phyloP scores from a whole-genome alignment of 345 rosid species.

The Euphorbia pulcherrima region DNA sequence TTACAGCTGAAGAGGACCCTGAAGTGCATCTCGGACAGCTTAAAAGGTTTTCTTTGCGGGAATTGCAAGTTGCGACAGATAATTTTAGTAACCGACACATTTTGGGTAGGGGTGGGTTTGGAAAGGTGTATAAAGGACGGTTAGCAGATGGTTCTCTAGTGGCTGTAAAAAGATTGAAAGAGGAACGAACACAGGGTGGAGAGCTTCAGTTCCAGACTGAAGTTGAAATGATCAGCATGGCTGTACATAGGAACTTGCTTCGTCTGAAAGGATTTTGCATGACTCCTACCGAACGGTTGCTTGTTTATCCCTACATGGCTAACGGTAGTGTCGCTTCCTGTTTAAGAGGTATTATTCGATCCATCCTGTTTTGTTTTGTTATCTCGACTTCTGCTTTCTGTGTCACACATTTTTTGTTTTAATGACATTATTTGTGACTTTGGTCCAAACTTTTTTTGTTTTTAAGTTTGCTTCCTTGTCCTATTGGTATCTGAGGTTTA shows the following conservation, averaged over 20 bases:
- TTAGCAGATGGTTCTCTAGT: constrained; percentile 69
- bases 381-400: not conserved
- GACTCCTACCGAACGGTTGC: constrained; percentile 88
- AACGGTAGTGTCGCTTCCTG: constrained; percentile 98
- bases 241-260: constrained; percentile 83
- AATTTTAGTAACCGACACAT: constrained; percentile 62
- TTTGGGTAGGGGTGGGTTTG: constrained; percentile 87
- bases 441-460: constrained; percentile 2
- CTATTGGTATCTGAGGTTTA: not conserved
- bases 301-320: constrained; percentile 81
- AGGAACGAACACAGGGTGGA: constrained; percentile 81
- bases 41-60: constrained; percentile 78
- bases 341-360: constrained; percentile 58
- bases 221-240: constrained; percentile 94
- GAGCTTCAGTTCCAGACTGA: constrained; percentile 91
- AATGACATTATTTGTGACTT: not conserved
- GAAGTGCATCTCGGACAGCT: constrained; percentile 91
- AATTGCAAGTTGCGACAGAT: constrained; percentile 82
- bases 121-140: constrained; percentile 88
- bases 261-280: constrained; percentile 89
- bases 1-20: constrained; percentile 94
- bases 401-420: not conserved
- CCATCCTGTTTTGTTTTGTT: not conserved
- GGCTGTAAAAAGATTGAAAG: constrained; percentile 85
- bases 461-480: too few species aligned